Evolutionary conservation across 202 grass and related monocot species (phyloP).

Genomic region (Saccharum hybrid): DNA sequence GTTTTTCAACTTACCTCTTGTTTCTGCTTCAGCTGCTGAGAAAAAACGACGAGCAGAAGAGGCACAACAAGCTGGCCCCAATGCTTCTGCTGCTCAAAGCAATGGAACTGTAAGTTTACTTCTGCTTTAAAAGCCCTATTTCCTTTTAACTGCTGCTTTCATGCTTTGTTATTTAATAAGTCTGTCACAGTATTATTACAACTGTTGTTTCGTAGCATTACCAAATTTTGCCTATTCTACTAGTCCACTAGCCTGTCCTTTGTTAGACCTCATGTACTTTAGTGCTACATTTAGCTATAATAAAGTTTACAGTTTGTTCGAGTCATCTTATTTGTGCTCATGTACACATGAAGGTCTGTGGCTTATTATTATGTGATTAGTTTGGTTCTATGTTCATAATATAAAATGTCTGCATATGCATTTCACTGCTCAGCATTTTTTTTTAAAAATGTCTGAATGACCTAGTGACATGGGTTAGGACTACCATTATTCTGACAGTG

Average conservation of each 20-base stretch:
- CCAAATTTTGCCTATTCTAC: neutral
- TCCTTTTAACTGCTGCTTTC: neutral
- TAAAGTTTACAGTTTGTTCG: conserved; percentile 14
- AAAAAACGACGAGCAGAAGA: conserved; percentile 81
- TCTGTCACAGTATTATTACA: conserved; percentile 6
- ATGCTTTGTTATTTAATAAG: conserved; percentile 17
- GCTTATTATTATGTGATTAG: neutral
- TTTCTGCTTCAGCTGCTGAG: conserved; percentile 63
- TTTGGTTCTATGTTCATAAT: conserved; percentile 2
- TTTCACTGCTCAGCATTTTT: neutral
- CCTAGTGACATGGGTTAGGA: conserved; percentile 6
- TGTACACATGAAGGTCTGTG: neutral
- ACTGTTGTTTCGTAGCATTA: neutral
- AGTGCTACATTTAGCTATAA: neutral
- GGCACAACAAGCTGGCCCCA: conserved; percentile 59
- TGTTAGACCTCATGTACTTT: neutral
- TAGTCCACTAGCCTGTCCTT: neutral
- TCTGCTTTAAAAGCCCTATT: conserved; percentile 11
- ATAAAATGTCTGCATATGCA: neutral
- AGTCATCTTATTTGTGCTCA: neutral
- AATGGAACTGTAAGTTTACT: conserved; percentile 86
- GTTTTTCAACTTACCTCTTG: conserved; percentile 27
- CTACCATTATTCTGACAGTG: neutral
- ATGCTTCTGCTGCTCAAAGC: conserved; percentile 57
- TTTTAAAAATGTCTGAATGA: neutral